Evolutionary conservation across 805 yeast genomes (phyloP), one percentile per base, ranked within the genome.

Genomic region (Hanseniaspora hatyaiensis): DNA sequence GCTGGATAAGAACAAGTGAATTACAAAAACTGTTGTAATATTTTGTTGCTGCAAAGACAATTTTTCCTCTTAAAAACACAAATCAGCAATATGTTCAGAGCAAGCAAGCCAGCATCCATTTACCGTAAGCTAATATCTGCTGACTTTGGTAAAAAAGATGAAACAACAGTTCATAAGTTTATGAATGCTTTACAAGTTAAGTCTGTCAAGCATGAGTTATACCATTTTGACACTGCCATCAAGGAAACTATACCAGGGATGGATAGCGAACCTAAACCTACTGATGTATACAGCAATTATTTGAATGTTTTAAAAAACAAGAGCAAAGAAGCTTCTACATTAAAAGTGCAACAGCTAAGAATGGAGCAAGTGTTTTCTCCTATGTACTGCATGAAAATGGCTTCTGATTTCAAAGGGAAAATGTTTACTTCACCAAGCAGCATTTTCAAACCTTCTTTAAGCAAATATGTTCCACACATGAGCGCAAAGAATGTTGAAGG

Each of bases 391-490:
- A 69, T 79, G 58, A 74, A 75, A 56, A 70, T 74, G 2, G 80
- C 76, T 58, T 68, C 80, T 41, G 80, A 80, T 55, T 83, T 89
- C 2, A 74, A 78, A 32, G 98, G 97, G 20, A 86, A 87, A 64
- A 70, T 88, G 52, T 92, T 87, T 66, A 67, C 72, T 15, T 75
- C 95, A 0, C 97, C 97, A 1, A 69, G 74, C n/a, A 75, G 87
- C 1, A 80, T 74, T 55, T 88, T 89, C 73, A 75, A 74, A 51
- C 65, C 69, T 11, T 88, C 82, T 6, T 80, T 74, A 57, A 71
- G 96, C 0, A 65, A 77, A 40, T 92, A 76, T 60, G 85, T 92
- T 65, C 95, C 97, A 8, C 87, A 87, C 58, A 68, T 89, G 51
- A 57, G 56, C 20, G 52, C 54, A 2, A 44, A 43, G 12, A 6